Percentiles rank a stretch among this genome's conserved stretches.
These are phyloP conservation scores for Gnaphalium uliginosum DNA, from an alignment of 129 eudicot species.

Conservation along the genomic window DNA sequence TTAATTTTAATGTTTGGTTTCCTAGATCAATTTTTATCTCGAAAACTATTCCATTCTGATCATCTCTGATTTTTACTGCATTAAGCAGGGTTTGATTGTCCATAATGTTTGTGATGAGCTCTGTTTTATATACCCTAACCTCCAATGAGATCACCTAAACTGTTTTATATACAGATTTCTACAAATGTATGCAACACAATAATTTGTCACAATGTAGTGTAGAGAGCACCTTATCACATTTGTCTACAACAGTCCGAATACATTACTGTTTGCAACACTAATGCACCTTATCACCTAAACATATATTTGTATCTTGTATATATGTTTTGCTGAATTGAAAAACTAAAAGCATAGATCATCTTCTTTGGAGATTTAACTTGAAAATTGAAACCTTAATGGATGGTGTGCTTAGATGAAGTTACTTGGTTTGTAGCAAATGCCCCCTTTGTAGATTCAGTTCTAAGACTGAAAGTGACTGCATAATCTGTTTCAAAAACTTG, in stretches of 20 bases:
- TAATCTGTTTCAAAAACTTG: too few relatives aligned
- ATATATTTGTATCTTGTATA: too few relatives aligned
- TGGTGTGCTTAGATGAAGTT: not conserved
- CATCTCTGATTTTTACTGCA: not conserved
- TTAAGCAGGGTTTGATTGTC: not conserved
- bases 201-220: too few relatives aligned
- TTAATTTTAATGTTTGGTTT: slow-evolving; percentile 20
- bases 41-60: not conserved
- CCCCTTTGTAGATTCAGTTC: too few relatives aligned
- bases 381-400: too few relatives aligned
- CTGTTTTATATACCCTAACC: not conserved
- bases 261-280: too few relatives aligned
- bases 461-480: not conserved
- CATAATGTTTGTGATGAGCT: not conserved
- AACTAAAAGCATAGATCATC: too few relatives aligned
- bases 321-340: too few relatives aligned
- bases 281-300: too few relatives aligned
- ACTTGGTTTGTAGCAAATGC: not conserved
- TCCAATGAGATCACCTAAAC: not conserved
- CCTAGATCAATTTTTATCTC: not conserved
- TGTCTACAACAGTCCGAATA: not conserved
- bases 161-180: not conserved
- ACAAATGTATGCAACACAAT: too few relatives aligned
- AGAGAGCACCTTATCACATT: not conserved
- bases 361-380: too few relatives aligned